A percentile compares a stretch with the other conserved stretches of the same genome.
Conservation (phyloP, 345 rosid species). For the Pugionium dolabratum region DNA sequence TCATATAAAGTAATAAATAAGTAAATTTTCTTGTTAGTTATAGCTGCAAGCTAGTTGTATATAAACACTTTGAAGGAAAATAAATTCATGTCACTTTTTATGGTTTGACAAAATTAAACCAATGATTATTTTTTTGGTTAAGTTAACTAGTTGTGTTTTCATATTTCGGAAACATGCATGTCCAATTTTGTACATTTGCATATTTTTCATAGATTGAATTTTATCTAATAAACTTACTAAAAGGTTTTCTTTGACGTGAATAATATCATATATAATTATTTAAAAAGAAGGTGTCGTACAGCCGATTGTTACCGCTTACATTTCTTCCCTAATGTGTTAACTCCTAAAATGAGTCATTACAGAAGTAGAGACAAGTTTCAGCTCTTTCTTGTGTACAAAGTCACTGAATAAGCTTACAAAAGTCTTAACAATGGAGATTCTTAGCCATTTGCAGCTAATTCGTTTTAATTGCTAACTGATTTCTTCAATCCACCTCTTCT, state of each 20-base stretch:
- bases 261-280: too few species aligned
- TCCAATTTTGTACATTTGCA: too few species aligned
- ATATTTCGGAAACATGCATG: too few species aligned
- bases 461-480: neutral
- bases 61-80: neutral
- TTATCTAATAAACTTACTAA: too few species aligned
- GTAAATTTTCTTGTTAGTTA: neutral
- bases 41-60: neutral
- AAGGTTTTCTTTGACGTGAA: too few species aligned
- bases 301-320: constrained; percentile 17
- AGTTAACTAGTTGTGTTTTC: too few species aligned
- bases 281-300: constrained; percentile 14
- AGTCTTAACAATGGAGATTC: constrained; percentile 13
- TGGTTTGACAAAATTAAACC: too few species aligned
- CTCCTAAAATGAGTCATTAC: constrained; percentile 32
- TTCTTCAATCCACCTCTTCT: constrained; percentile 52
- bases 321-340: constrained; percentile 28
- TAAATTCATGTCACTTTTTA: neutral
- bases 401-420: constrained; percentile 15
- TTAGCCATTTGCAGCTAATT: constrained; percentile 18
- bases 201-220: too few species aligned
- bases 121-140: too few species aligned
- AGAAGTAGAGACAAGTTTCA: constrained; percentile 16
- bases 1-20: neutral
- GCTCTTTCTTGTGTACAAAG: constrained; percentile 16